A percentile compares a stretch with the other conserved stretches of the same genome.
Evolutionary conservation across 2,329 filamentous ascomycete species (phyloP).

Genomic region (Cordyceps pruinosa): DNA sequence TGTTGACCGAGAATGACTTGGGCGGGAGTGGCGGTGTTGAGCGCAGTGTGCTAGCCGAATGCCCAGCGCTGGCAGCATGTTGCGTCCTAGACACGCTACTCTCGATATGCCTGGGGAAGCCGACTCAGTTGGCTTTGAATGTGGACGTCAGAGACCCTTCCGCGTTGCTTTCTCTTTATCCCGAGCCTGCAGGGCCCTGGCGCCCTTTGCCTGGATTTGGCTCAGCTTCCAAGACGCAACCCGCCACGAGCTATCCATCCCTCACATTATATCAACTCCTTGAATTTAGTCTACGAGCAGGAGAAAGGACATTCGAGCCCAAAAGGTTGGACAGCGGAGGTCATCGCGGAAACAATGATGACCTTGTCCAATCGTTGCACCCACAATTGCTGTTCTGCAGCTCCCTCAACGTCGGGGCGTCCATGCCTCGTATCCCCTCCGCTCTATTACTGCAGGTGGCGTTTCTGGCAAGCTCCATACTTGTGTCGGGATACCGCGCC

Average conservation of each 20-base stretch:
- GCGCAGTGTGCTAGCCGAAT: conserved; percentile 13
- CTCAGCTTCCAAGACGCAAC: neutral
- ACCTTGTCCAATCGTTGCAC: conserved; percentile 28
- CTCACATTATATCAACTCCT: conserved; percentile 7
- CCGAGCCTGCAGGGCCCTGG: conserved; percentile 73
- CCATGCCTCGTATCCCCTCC: conserved; percentile 28
- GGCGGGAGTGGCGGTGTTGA: conserved; percentile 9
- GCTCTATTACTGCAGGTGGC: conserved; percentile 31
- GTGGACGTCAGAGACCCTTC: conserved; percentile 35
- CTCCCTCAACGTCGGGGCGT: conserved; percentile 29
- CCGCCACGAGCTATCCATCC: neutral
- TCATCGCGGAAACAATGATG: conserved; percentile 19
- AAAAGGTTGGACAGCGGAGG: conserved; percentile 14
- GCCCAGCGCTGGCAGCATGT: conserved; percentile 42
- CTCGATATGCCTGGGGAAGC: conserved; percentile 42
- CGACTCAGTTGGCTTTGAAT: conserved; percentile 44
- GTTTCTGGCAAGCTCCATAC: conserved; percentile 31
- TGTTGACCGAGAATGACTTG: conserved; percentile 20
- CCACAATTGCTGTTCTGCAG: conserved; percentile 32
- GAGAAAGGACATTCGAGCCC: conserved; percentile 14
- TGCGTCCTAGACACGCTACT: conserved; percentile 56
- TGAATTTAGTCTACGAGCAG: conserved; percentile 1
- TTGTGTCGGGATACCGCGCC: conserved; percentile 26
- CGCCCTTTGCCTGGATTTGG: conserved; percentile 40
- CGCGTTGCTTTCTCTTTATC: conserved; percentile 54